These are phyloP conservation scores for Candida pseudofarinosa DNA, from an alignment of 805 yeast species.

Conservation along the genomic window DNA sequence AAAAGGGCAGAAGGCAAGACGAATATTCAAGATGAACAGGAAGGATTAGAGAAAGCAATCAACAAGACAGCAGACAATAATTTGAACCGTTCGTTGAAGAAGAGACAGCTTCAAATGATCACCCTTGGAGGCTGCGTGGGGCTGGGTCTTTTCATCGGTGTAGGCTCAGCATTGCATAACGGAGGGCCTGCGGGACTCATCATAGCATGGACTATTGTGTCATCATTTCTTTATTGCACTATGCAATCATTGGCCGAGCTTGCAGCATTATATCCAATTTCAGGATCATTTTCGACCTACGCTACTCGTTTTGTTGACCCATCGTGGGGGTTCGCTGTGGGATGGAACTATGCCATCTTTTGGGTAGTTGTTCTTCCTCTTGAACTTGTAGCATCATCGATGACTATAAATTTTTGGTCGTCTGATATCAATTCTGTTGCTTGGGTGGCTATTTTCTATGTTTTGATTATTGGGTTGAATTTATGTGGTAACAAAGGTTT, in stretches of 20 bases:
- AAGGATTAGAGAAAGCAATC: slow-evolving; percentile 5
- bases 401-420: slow-evolving; percentile 39
- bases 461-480: slow-evolving; percentile 31
- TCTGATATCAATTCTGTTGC: slow-evolving; percentile 35
- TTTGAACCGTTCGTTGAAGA: slow-evolving; percentile 22
- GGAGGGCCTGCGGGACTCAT: slow-evolving; percentile 30
- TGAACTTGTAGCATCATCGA: slow-evolving; percentile 40
- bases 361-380: slow-evolving; percentile 43
- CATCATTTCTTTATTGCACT: slow-evolving; percentile 37
- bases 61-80: slow-evolving; percentile 4
- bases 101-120: slow-evolving; percentile 34
- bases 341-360: slow-evolving; percentile 41
- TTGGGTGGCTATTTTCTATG: slow-evolving; percentile 40
- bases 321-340: slow-evolving; percentile 44
- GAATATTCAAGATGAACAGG: slow-evolving; percentile 5
- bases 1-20: slow-evolving; percentile 19
- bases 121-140: slow-evolving; percentile 43
- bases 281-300: slow-evolving; percentile 40
- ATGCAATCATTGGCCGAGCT: slow-evolving; percentile 42
- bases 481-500: slow-evolving; percentile 34
- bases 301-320: slow-evolving; percentile 40
- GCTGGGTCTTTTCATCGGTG: slow-evolving; percentile 37
- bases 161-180: slow-evolving; percentile 31
- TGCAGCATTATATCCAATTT: slow-evolving; percentile 34
- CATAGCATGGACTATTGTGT: slow-evolving; percentile 39